These are phyloP conservation scores for Elongisporangium undulatum DNA, from an alignment of 352 stramenopile genomes.

Conservation along the genomic window DNA sequence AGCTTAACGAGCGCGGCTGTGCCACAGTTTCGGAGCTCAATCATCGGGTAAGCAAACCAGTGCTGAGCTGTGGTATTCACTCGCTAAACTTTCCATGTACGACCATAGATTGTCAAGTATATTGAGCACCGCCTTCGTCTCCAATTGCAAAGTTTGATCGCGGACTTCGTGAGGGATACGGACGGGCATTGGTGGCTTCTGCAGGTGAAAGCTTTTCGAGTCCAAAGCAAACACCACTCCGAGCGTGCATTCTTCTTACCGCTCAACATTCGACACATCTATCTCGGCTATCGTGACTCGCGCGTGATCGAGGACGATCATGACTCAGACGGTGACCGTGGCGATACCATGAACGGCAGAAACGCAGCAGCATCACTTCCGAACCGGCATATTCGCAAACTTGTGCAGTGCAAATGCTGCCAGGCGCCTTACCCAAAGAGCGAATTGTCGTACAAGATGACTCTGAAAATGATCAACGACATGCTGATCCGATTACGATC, in stretches of 20 bases:
- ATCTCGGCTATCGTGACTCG: conserved; percentile 66
- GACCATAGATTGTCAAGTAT: conserved; percentile 58
- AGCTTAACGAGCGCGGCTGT: conserved; percentile 70
- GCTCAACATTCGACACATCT: conserved; percentile 32
- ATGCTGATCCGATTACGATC: conserved; percentile 66
- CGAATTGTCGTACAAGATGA: conserved; percentile 87
- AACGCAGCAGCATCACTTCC: conserved; percentile 21
- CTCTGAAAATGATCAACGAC: conserved; percentile 84
- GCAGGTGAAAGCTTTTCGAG: conserved; percentile 74
- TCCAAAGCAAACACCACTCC: conserved; percentile 29
- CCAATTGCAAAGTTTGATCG: conserved; percentile 58
- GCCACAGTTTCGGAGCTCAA: conserved; percentile 65
- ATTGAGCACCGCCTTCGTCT: conserved; percentile 59
- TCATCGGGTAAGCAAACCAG: conserved; percentile 32
- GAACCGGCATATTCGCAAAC: conserved; percentile 63
- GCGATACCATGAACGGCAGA: conserved; percentile 6
- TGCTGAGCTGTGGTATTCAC: background rate
- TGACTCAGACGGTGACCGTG: conserved; percentile 42
- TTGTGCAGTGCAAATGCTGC: conserved; percentile 80
- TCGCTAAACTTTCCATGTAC: background rate
- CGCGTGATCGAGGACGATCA: conserved; percentile 53
- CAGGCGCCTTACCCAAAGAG: conserved; percentile 59
- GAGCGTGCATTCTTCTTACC: conserved; percentile 38
- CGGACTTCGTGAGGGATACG: conserved; percentile 69
- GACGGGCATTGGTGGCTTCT: conserved; percentile 73